Evolutionary conservation across 2,329 filamentous ascomycete genomes (phyloP).

Genomic region (Calonectria naviculata): DNA sequence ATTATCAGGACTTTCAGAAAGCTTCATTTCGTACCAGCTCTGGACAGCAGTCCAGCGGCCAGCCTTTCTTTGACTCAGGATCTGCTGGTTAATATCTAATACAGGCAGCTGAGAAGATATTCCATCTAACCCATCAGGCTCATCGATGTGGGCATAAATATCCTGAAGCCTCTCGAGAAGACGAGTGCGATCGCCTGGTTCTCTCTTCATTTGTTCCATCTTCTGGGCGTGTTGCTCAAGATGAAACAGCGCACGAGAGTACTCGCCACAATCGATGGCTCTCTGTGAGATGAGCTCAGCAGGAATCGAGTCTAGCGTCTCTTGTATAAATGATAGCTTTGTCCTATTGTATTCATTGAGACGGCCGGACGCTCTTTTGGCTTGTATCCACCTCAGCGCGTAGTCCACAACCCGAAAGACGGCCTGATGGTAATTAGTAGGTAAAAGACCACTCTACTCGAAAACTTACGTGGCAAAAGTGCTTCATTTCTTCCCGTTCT

Average conservation of each 20-base stretch:
- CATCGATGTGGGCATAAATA: slow-evolving; percentile 97
- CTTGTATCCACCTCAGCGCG: slow-evolving; percentile 87
- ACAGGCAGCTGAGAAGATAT: slow-evolving; percentile 89
- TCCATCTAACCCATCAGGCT: slow-evolving; percentile 95
- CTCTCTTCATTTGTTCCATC: slow-evolving; percentile 56
- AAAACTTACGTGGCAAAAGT: slow-evolving; percentile 84
- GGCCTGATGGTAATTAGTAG: slow-evolving; percentile 63
- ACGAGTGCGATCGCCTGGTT: slow-evolving; percentile 66
- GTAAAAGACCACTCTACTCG: neutral
- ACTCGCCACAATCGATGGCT: slow-evolving; percentile 94
- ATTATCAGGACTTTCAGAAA: slow-evolving; percentile 83
- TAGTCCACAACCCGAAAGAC: slow-evolving; percentile 94
- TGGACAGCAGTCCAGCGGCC: slow-evolving; percentile 95
- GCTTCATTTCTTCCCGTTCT: slow-evolving; percentile 80
- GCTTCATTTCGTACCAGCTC: slow-evolving; percentile 95
- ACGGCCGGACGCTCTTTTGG: slow-evolving; percentile 61
- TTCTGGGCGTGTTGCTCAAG: slow-evolving; percentile 87
- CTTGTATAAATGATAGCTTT: slow-evolving; percentile 61
- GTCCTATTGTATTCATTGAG: slow-evolving; percentile 56
- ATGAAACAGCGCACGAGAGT: slow-evolving; percentile 90
- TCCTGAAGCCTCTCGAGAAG: slow-evolving; percentile 85
- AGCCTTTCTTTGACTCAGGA: slow-evolving; percentile 91
- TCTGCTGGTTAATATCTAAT: slow-evolving; percentile 92
- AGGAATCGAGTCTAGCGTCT: slow-evolving; percentile 72
- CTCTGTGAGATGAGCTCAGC: slow-evolving; percentile 80